Conservation (phyloP, 345 rosid genomes). For the Eucalyptus pumila region DNA sequence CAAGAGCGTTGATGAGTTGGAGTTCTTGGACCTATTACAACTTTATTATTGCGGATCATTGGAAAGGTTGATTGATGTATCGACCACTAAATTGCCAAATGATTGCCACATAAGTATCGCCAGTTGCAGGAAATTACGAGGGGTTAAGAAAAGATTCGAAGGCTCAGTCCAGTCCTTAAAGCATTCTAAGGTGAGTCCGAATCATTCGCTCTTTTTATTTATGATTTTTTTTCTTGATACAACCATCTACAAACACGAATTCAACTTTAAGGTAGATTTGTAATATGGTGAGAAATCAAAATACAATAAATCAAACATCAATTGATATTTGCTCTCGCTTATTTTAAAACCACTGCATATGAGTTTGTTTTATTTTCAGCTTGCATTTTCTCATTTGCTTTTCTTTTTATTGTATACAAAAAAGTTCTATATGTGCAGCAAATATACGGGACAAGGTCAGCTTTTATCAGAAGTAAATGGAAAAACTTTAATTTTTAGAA, state of each 20-base stretch:
- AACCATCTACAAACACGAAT: not conserved
- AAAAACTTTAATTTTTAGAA: too few species aligned
- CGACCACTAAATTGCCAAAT: not conserved
- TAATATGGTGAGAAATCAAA: not conserved
- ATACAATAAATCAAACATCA: not conserved
- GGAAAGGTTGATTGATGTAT: not conserved
- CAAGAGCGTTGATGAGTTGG: not conserved
- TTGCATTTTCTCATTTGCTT: too few species aligned
- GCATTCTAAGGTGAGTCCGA: not conserved
- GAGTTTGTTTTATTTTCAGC: too few species aligned
- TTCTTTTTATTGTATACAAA: too few species aligned
- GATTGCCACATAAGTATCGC: not conserved
- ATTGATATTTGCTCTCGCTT: too few species aligned
- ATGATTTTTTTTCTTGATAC: not conserved
- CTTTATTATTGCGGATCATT: not conserved
- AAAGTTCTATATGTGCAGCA: too few species aligned
- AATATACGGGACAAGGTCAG: too few species aligned
- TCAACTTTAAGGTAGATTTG: not conserved
- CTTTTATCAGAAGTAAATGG: too few species aligned
- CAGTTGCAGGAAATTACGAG: not conserved
- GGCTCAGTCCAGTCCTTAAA: not conserved
- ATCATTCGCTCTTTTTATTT: not conserved
- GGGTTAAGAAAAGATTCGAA: not conserved
- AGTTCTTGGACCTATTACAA: accelerated
- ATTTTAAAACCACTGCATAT: too few species aligned